These are phyloP conservation scores for Venturia pyrina DNA, from an alignment of 2,329 filamentous ascomycete species.

Conservation along the genomic window DNA sequence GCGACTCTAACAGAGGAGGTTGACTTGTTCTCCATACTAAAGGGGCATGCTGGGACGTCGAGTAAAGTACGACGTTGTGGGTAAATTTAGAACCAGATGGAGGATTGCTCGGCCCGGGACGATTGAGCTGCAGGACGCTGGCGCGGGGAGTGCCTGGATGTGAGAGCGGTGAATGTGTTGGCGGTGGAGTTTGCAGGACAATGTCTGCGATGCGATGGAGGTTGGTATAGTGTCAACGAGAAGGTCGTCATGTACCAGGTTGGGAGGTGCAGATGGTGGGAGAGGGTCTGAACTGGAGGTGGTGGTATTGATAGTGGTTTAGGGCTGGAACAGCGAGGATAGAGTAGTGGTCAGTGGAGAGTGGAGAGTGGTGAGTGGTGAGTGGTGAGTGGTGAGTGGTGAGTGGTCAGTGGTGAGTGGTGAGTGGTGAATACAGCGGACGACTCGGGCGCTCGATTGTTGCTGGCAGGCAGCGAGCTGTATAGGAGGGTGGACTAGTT, in stretches of 20 bases:
- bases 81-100: not conserved
- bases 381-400: not conserved
- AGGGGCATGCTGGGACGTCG: not conserved
- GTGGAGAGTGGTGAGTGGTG: not conserved
- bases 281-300: not conserved
- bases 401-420: no score
- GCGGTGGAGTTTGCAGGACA: not conserved
- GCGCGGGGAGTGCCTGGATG: not conserved
- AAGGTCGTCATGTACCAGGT: not conserved
- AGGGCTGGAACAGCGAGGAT: not conserved
- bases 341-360: no score
- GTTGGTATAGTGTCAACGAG: not conserved
- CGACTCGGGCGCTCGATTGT: not conserved
- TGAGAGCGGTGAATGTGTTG: not conserved
- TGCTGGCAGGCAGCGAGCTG: no score
- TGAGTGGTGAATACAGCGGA: not conserved
- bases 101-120: not conserved
- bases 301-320: not conserved
- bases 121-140: not conserved
- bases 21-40: slow-evolving; percentile 4
- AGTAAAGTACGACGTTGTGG: not conserved
- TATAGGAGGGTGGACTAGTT: no score
- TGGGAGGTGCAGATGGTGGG: not conserved
- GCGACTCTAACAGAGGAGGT: slow-evolving; percentile 2
- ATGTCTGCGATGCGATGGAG: not conserved